Base-by-base conservation (phyloP, 176 grass and related monocot species). In the Tuctoria greenei region DNA sequence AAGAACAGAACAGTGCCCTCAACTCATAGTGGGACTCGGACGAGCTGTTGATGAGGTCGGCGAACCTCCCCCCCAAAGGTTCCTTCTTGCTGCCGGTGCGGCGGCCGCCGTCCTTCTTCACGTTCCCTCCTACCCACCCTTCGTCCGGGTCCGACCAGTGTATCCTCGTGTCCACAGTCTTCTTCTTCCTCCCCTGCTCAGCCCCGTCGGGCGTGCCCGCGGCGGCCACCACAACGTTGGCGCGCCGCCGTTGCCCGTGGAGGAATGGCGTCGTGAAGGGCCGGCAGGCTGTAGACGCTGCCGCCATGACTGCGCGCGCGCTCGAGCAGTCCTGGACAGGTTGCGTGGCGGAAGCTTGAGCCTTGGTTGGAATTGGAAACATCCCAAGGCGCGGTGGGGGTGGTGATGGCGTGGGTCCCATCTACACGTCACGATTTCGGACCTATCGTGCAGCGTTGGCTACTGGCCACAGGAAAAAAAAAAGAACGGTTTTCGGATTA, bases 81-180 rank as follows among this genome's bases (percentile, higher is more conserved):
- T 91, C 72, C 4, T 74, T 69, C 61, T 76, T 87, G 56, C 78
- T 20, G 62, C 81, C 6, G n/a, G n/a, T n/a, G n/a, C n/a, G n/a
- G 27, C 70, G 27, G 40, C 36, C 78, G 7, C 43, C 66, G 54
- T 78, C 56, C n/a, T 82, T 91, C 10, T 64, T 93, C 10, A 66
- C 62, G 15, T 89, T 92, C 4, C 78, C 91, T 7, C 91, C 91
- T 1, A 93, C n/a, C 91, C 94, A 97, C 18, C 94, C 94, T 76
- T 97, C 94, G 60, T 97, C 75, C 8, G 89, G 86, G 72, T 81
- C 86, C 1, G 79, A 86, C 94, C 94, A 93, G 79, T 97, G 91
- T 40, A 97, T 93, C 88, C 94, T 91, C 9, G 94, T 97, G 89
- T 97, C 94, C 57, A 97, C 88, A 17, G 86, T 84, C 31, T 86